Evolutionary conservation across 352 stramenopile genomes (phyloP), one percentile per base, ranked within the genome.

Genomic region (Phytopythium mirpurense): DNA sequence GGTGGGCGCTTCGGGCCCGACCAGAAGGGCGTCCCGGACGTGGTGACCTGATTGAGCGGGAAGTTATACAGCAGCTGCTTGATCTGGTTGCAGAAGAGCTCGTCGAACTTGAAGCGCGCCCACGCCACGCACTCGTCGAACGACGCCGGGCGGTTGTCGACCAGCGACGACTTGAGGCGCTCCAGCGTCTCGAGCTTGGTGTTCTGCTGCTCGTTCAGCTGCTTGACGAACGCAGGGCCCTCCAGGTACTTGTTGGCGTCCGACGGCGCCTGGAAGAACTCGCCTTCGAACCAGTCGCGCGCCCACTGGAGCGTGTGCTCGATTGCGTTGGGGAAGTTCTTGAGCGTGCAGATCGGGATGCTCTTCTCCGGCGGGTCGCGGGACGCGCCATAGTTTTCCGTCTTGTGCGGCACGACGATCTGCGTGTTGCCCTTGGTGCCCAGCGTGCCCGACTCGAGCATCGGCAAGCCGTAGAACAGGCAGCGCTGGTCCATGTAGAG

Each of bases 241-340:
- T 76, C 61, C 24, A 98, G 65, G 56, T 97, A 98, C 60, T 86
- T 70, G 70, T 99, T 99, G 27, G 97, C 96, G 66, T 99, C 96
- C 32, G 97, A 95, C 7, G 95, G 88, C 14, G 83, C 85, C 62
- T 99, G 96, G 62, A 98, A 98, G 74, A 99, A 99, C 50, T 96
- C 88, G 21, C 96, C 97, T 72, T 99, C 96, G 71, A 99, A 99
- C 83, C 93, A 99, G 72, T 99, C 97, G 35, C 97, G 88, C 24
- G 97, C 96, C 96, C 97, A 99, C 67, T 98, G 95, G 16, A 99
- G 70, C 16, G 96, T 98, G 75, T 99, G 97, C 59, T 99, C 95
- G 65, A 99, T 99, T 43, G 98, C 91, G 70, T 99, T 98, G 3
- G 97, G 98, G 62, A 99, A 99, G 76, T 99, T 99, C 78, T 99